Evolutionary conservation across 129 eudicot genomes (phyloP).

Genomic region (Chrysanthemum makinoi): DNA sequence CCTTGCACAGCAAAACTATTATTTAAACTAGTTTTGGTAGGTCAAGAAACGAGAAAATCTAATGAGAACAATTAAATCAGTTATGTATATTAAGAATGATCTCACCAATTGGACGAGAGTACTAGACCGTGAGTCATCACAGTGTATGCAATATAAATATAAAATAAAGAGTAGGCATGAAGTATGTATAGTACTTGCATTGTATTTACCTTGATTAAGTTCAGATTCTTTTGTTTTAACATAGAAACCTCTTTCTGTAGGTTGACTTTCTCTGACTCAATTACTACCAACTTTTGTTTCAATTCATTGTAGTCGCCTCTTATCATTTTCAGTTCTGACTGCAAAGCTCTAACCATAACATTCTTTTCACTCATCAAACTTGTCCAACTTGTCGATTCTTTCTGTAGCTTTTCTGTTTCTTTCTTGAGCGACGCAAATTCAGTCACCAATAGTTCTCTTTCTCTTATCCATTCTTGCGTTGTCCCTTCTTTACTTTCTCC

Average conservation of each 20-base stretch:
- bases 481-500: conserved; percentile 14
- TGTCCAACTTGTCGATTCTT: conserved; percentile 44
- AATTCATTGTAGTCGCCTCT: conserved; percentile 47
- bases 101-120: neutral
- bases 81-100: neutral
- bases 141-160: no score
- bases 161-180: no score
- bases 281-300: conserved; percentile 35
- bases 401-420: conserved; percentile 45
- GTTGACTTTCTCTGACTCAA: conserved; percentile 54
- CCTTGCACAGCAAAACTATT: neutral
- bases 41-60: neutral
- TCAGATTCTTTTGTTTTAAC: conserved; percentile 35
- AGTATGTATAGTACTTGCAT: conserved; percentile 10
- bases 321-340: conserved; percentile 57
- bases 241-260: conserved; percentile 49
- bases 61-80: neutral
- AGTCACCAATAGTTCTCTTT: conserved; percentile 43
- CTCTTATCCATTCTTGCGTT: conserved; percentile 23
- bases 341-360: conserved; percentile 43
- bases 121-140: neutral
- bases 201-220: conserved; percentile 35
- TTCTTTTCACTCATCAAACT: conserved; percentile 51
- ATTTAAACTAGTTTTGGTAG: neutral
- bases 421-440: conserved; percentile 38